Evolutionary conservation across 768 basidiomycete genomes (phyloP).

Genomic region (Lactarius sanguifluus): DNA sequence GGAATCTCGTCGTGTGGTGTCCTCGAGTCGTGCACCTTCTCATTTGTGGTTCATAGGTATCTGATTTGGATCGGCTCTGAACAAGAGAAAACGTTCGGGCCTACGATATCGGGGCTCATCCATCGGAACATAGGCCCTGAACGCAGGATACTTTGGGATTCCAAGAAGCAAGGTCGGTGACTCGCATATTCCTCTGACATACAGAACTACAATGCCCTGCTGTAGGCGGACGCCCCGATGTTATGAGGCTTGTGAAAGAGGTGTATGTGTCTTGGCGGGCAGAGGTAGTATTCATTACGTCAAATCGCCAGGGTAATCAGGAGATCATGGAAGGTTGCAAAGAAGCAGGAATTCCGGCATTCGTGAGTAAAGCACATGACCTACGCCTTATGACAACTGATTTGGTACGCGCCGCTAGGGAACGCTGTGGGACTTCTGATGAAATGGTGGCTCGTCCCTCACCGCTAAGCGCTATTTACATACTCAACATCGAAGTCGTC

Average conservation of each 20-base stretch:
- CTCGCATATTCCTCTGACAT: neutral
- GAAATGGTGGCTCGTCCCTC: neutral
- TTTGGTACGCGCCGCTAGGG: conserved; percentile 36
- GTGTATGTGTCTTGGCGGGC: conserved; percentile 68
- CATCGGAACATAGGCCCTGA: conserved; percentile 70
- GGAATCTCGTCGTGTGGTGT: conserved; percentile 30
- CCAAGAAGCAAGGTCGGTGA: conserved; percentile 48
- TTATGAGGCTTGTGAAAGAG: conserved; percentile 73
- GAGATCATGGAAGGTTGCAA: conserved; percentile 82
- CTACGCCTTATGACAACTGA: neutral
- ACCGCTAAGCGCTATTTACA: neutral
- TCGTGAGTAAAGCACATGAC: conserved; percentile 26
- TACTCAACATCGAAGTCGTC: neutral
- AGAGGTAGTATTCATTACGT: conserved; percentile 83
- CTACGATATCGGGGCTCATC: conserved; percentile 73
- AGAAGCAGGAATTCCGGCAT: conserved; percentile 60
- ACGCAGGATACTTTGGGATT: conserved; percentile 75
- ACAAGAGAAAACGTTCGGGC: conserved; percentile 82
- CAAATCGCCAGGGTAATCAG: conserved; percentile 75
- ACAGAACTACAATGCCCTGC: neutral
- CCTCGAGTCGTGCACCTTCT: neutral
- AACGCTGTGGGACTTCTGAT: conserved; percentile 69
- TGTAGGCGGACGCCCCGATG: conserved; percentile 67
- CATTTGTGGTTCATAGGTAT: conserved; percentile 48
- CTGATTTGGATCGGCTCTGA: conserved; percentile 86